phyloP scores from a whole-genome alignment of 1,139 yeast species.

The Meyerozyma elateridarum region DNA sequence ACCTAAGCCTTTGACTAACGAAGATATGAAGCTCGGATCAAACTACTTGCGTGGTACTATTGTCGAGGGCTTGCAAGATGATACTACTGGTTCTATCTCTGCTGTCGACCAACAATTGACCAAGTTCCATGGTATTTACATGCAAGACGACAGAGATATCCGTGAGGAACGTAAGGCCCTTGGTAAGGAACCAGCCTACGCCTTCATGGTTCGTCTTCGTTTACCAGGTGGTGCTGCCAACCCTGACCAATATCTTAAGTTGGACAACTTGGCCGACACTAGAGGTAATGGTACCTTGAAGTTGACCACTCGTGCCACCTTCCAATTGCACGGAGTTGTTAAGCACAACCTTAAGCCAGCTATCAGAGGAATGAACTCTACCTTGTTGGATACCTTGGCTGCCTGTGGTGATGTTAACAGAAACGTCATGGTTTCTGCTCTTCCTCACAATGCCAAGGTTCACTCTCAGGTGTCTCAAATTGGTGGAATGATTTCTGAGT shows the following conservation, averaged over 20 bases:
- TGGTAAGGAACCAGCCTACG: conserved; percentile 92
- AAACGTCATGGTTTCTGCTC: conserved; percentile 88
- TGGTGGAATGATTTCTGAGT: conserved; percentile 69
- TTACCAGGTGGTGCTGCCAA: conserved; percentile 91
- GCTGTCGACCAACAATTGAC: conserved; percentile 94
- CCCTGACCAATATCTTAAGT: conserved; percentile 81
- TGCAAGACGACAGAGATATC: conserved; percentile 98
- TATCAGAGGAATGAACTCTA: conserved; percentile 88
- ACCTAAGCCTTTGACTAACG: conserved; percentile 93
- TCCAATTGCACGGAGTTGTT: conserved; percentile 93
- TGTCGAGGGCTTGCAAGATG: conserved; percentile 77
- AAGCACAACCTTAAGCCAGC: conserved; percentile 87
- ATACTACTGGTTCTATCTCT: conserved; percentile 84
- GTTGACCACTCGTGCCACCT: conserved; percentile 94
- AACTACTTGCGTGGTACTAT: conserved; percentile 91
- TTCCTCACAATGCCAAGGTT: conserved; percentile 78
- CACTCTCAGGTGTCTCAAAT: conserved; percentile 68
- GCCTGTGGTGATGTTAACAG: conserved; percentile 99
- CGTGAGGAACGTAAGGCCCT: conserved; percentile 89
- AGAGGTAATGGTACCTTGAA: conserved; percentile 93
- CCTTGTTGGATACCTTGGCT: conserved; percentile 88
- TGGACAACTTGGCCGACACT: conserved; percentile 76
- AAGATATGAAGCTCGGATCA: conserved; percentile 87
- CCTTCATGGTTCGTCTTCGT: conserved; percentile 95
- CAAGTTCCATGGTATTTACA: conserved; percentile 96